Base-by-base conservation (phyloP, 2,329 filamentous ascomycete genomes). In the Conoideocrella luteorostrata region DNA sequence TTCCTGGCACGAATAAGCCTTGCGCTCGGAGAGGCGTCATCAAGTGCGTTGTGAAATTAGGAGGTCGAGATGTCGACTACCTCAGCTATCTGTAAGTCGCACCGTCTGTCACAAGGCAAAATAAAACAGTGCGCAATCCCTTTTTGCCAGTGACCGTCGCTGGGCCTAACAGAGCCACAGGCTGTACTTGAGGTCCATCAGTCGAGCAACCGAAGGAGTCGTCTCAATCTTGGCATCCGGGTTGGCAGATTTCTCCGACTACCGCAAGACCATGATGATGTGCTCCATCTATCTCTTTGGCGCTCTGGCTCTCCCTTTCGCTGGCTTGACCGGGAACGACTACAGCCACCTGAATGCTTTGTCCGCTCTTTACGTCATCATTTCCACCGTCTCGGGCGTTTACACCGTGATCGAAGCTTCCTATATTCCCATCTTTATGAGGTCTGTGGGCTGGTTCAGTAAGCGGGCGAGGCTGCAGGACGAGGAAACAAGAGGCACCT, bases 251-350 rank as follows among this genome's bases (percentile, higher is more conserved):
- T 52, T 50, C 44, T 52, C 50, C 9, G 41, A 50, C 39, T 50
- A 52, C 35, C 50, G 50, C 30, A 52, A 52, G 42, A 44, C 40
- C 11, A 52, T 52, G 50, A 52, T 52, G 50, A 50, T 52, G 50
- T 34, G 41, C 13, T 52, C 50, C 18, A 52, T 52, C 11, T 52
- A 52, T 37, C 48, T 52, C 28, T 52, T 50, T 21, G 50, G 50
- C 11, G 26, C 45, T 3, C 44, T 52, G 22, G 50, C 50, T 12
- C 42, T 52, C 7, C 50, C 50, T 15, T 52, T 52, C 30, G 50
- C 48, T 7, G 50, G 50, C 1, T 40, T 52, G 2, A 47, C 50
- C 5, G 41, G 39, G 13, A 48, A 47, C 12, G 44, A 49, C 10
- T 52, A 52, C 43, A 33, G 22, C 21, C 43, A 49, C 13, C 42